These are phyloP conservation scores for Phascolomyces articulosus DNA, from an alignment of 371 early-diverging fungal genomes.

Conservation along the genomic window DNA sequence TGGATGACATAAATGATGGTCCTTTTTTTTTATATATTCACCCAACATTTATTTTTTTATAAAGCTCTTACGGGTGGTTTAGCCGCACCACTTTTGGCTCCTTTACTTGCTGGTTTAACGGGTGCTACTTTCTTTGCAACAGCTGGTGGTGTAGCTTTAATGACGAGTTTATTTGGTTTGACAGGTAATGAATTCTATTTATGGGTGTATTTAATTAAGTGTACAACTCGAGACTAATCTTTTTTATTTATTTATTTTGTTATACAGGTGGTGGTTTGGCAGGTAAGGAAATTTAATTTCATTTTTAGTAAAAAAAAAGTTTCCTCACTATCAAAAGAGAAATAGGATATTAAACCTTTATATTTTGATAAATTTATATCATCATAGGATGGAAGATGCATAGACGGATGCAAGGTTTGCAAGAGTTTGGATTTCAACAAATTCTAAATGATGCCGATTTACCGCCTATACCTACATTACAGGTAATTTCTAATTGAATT, in stretches of 20 bases:
- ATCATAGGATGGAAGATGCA: conserved; percentile 57
- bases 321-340: no score
- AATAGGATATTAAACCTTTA: no score
- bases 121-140: conserved; percentile 66
- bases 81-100: conserved; percentile 68
- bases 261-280: conserved; percentile 60
- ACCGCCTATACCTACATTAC: conserved; percentile 62
- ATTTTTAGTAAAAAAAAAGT: not conserved
- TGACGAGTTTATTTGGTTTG: conserved; percentile 68
- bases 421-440: conserved; percentile 63
- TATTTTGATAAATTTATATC: not conserved
- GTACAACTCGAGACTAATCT: no score
- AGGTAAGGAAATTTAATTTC: conserved; percentile 29
- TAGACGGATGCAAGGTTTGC: conserved; percentile 50
- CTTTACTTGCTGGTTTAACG: conserved; percentile 56
- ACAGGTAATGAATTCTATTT: conserved; percentile 45
- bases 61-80: conserved; percentile 68
- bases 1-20: no score
- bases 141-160: conserved; percentile 62
- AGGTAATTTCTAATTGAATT: conserved; percentile 35
- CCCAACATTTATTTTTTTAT: no score
- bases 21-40: no score
- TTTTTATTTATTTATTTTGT: not conserved
- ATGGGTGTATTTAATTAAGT: no score
- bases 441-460: conserved; percentile 55